phyloP scores from a whole-genome alignment of 2,329 filamentous ascomycete genomes.

The Fusarium sp. region DNA sequence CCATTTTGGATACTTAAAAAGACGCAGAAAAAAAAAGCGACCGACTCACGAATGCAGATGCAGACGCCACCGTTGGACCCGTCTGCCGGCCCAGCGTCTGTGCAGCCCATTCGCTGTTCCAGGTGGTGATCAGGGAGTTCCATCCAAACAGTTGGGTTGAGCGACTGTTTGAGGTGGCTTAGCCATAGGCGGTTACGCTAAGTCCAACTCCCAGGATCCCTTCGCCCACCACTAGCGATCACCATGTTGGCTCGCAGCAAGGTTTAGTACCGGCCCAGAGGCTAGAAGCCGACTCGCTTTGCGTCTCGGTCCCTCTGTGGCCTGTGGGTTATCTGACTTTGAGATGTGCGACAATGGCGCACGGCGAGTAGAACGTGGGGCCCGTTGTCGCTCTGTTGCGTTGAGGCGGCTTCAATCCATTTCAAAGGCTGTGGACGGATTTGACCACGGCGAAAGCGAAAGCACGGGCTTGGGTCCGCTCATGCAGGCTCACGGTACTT shows the following conservation, averaged over 20 bases:
- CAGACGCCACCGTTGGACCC: constrained; percentile 40
- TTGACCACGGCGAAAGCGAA: constrained; percentile 35
- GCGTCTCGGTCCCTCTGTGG: constrained; percentile 3
- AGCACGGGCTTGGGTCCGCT: constrained; percentile 42
- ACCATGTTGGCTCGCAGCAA: constrained; percentile 30
- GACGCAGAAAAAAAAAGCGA: constrained; percentile 27
- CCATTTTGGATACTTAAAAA: constrained; percentile 29
- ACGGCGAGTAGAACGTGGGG: constrained; percentile 34
- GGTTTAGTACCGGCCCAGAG: constrained; percentile 19
- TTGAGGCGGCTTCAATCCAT: constrained; percentile 36
- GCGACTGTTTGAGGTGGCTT: constrained; percentile 41
- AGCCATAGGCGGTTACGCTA: constrained; percentile 40
- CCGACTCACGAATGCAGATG: constrained; percentile 36
- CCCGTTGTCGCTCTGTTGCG: constrained; percentile 26
- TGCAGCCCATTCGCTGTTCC: constrained; percentile 41
- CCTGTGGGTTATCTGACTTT: constrained; percentile 25
- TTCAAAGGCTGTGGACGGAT: constrained; percentile 26
- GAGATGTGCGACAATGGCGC: constrained; percentile 35
- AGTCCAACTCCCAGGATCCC: constrained; percentile 31
- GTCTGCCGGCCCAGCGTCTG: constrained; percentile 28
- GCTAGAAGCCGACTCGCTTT: constrained; percentile 37
- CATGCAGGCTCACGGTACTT: constrained; percentile 27
- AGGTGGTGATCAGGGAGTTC: constrained; percentile 43
- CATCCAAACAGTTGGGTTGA: constrained; percentile 30
- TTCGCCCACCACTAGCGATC: constrained; percentile 38